Base-by-base conservation (phyloP, 208 protist species). In the Wallacemonas sp. region DNA sequence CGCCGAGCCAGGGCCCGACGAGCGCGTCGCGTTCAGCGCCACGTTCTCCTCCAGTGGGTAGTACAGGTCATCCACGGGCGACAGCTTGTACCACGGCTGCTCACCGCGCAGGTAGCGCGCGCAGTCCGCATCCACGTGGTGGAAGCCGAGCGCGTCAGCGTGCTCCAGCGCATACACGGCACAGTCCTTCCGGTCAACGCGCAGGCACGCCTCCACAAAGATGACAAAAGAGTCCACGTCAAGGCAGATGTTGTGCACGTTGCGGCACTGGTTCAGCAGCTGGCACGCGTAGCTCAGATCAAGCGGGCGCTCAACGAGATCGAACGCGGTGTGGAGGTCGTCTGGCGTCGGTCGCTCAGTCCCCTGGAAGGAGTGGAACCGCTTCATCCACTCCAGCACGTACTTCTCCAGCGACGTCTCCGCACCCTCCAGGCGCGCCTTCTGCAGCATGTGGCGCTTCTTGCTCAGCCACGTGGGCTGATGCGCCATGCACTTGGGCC, bases 211-310 rank as follows among this genome's bases (percentile, higher is more conserved):
- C 75, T 96, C 86, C 1, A 96, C 42, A 62, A 96, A 96, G 19
- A 96, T 77, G 36, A 89, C 60, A 51, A 96, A 96, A 4, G 88
- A 84, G 34, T 94, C 84, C 22, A 82, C 71, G 31, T 44, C 70
- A 34, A 96, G 75, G 12, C 80, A 84, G 45, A 95, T 90, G 65
- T 94, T 89, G 61, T 89, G 85, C 17, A 82, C 61, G 68, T 94
- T 96, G 28, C 84, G 81, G 70, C 88, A 94, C 77, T 92, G 84
- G 66, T 77, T 77, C n/a, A 96, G 74, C 44, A 94, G 62, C 75
- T 93, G 86, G 49, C 85, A 86, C 30, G 88, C 88, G 70, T 96
- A 96, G 65, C 91, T 96, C 24, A 96, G 79, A 70, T 96, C 91
- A 5, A 96, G 85, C 31, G 91, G 91, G 1, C 85, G 79, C 68